Evolutionary conservation across 1,284 basidiomycete genomes (phyloP), one percentile per base, ranked within the genome.

Genomic region (Heterobasidion occidentale): DNA sequence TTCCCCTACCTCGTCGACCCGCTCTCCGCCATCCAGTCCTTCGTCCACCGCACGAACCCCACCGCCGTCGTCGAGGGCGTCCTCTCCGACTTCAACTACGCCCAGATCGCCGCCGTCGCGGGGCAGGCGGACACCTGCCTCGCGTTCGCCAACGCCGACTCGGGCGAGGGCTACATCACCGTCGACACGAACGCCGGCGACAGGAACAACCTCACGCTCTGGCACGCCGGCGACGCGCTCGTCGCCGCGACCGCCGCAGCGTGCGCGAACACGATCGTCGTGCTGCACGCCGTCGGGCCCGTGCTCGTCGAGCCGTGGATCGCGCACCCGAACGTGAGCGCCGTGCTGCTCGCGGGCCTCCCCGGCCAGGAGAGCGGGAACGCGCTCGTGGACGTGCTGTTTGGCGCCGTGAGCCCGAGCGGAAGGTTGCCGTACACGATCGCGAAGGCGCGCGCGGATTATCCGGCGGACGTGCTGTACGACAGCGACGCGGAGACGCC

Each of bases 331-430:
- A 76, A 75, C 54, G 68, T 83, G 53, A 81, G 44, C 12, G 36
- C 46, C 33, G 69, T 76, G 17, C 54, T 79, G 12, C 78, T 74
- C 70, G 80, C 81, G 1, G 75, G 72, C 15, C 65, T 80, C 15
- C 79, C 81, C 2, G 86, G 87, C n/a, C 79, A 83, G 58, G 81
- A 86, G 66, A 72, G 75, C 4, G 84, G 84, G 4, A 82, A 82
- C 62, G 67, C 76, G 5, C 70, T 86, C 46, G 74, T 76, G 11
- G 80, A 83, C 56, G 71, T 81, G 8, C 65, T 81, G 0, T 80
- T 72, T 57, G 79, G 76, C 7, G 67, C 64, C 11, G 76, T 76
- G 62, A 83, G 79, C 64, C 82, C 83, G 0, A 75, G 75, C 46
- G 83, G 75, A 2, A 70, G 77, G 49, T 69, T 86, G 9, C 79